Conservation (phyloP, 768 basidiomycete genomes). For the Tephrocybe sp. region DNA sequence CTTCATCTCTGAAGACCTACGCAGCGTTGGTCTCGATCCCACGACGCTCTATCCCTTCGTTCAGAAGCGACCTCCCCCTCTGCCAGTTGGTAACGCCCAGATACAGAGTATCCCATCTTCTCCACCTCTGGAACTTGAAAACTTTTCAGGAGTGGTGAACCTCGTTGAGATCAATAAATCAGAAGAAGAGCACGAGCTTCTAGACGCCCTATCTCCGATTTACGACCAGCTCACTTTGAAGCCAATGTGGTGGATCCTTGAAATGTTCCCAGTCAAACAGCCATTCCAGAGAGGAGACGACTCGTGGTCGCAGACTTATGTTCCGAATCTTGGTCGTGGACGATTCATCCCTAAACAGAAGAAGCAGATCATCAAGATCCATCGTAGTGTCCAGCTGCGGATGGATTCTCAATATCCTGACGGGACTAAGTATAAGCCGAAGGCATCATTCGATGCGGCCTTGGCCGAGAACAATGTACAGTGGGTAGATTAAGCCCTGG, state of each 20-base stretch:
- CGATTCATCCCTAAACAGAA: conserved; percentile 41
- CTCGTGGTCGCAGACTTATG: conserved; percentile 31
- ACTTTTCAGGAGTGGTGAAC: conserved; percentile 11
- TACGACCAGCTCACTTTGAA: conserved; percentile 57
- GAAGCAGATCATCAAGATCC: conserved; percentile 42
- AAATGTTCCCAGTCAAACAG: conserved; percentile 46
- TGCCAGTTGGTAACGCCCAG: conserved; percentile 21
- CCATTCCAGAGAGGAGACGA: conserved; percentile 37
- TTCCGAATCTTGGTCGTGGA: conserved; percentile 34
- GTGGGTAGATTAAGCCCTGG: conserved; percentile 20
- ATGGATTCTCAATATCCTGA: conserved; percentile 48
- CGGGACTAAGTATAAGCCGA: conserved; percentile 28
- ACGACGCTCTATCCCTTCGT: conserved; percentile 43
- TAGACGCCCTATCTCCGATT: conserved; percentile 51
- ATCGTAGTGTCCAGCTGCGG: conserved; percentile 50
- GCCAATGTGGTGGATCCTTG: conserved; percentile 66
- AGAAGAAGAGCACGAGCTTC: conserved; percentile 64
- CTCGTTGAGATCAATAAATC: conserved; percentile 19
- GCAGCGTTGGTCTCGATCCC: conserved; percentile 48
- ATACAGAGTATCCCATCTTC: conserved; percentile 24
- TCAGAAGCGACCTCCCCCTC: conserved; percentile 33
- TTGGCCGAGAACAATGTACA: conserved; percentile 8
- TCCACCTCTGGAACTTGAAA: neutral
- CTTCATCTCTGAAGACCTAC: conserved; percentile 48
- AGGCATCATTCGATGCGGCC: conserved; percentile 18